Evolutionary conservation across 2,329 filamentous ascomycete genomes (phyloP).

Genomic region (Alternaria brassicae): DNA sequence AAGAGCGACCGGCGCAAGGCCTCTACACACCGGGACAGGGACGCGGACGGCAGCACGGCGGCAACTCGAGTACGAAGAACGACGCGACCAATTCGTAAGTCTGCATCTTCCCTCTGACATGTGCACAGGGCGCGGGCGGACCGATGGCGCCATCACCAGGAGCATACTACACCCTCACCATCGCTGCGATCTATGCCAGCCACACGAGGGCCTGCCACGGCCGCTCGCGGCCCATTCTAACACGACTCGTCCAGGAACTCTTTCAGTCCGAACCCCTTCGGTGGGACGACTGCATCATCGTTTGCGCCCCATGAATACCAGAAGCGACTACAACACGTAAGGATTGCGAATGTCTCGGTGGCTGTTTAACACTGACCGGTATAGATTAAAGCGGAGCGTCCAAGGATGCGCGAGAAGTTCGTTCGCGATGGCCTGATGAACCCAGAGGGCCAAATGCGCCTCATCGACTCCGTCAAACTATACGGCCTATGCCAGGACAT

Average conservation of each 20-base stretch:
- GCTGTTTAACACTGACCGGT: conserved; percentile 17
- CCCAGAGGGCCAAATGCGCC: conserved; percentile 64
- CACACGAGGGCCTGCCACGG: conserved; percentile 16
- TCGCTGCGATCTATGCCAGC: conserved; percentile 6
- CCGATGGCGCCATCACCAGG: conserved; percentile 11
- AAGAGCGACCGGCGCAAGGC: conserved; percentile 19
- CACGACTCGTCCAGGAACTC: conserved; percentile 15
- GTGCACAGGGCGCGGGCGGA: conserved; percentile 19
- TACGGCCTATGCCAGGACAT: conserved; percentile 68
- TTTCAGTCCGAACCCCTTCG: conserved; percentile 9
- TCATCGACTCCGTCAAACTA: conserved; percentile 67
- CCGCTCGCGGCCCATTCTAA: conserved; percentile 36
- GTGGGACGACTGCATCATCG: conserved; percentile 31
- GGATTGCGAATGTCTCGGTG: neutral
- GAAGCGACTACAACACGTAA: conserved; percentile 36
- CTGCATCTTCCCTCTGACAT: conserved; percentile 9
- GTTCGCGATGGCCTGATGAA: conserved; percentile 49
- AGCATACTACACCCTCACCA: conserved; percentile 9
- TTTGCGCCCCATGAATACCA: conserved; percentile 33
- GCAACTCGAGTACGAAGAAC: conserved; percentile 12
- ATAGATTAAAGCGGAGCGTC: conserved; percentile 52
- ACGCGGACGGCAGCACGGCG: conserved; percentile 8
- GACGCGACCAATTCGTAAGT: conserved; percentile 19
- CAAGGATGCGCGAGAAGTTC: conserved; percentile 49
- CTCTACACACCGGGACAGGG: conserved; percentile 16